Conservation (phyloP, 192 early-diverging fungal species). For the Linderina pennispora region DNA sequence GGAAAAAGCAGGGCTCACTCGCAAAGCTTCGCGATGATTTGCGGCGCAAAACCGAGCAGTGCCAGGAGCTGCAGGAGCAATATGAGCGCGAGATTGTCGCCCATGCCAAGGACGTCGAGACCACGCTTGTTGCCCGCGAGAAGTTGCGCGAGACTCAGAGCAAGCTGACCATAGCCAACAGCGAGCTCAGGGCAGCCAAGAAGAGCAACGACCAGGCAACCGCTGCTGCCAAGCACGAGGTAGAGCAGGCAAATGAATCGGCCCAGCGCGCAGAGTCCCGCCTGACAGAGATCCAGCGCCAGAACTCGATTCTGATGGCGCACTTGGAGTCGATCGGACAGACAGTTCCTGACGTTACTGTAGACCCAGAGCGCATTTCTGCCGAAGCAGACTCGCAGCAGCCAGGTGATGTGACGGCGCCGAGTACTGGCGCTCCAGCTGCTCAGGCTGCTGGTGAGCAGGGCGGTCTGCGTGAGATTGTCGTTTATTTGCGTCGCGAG, state of each 20-base stretch:
- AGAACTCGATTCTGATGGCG: constrained; percentile 68
- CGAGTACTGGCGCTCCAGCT: not conserved
- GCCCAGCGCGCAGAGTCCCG: constrained; percentile 45
- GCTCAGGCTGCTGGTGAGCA: constrained; percentile 2
- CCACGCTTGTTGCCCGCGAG: constrained; percentile 38
- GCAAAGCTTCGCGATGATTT: constrained; percentile 48
- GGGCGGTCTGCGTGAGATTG: constrained; percentile 52
- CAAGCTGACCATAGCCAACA: constrained; percentile 8
- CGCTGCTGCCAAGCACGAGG: constrained; percentile 13
- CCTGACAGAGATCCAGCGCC: constrained; percentile 51
- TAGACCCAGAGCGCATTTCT: constrained; percentile 27
- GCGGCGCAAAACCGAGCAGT: constrained; percentile 41
- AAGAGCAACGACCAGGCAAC: constrained; percentile 4
- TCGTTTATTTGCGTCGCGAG: constrained; percentile 64
- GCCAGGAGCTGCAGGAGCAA: constrained; percentile 55
- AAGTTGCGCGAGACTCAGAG: constrained; percentile 26
- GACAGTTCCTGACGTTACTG: constrained; percentile 27
- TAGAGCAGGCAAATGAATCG: constrained; percentile 7
- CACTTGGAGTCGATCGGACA: constrained; percentile 62
- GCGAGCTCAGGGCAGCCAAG: constrained; percentile 14
- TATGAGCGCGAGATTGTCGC: constrained; percentile 63
- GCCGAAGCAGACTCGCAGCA: not conserved
- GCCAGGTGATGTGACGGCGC: too few species aligned
- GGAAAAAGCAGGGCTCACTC: constrained; percentile 16
- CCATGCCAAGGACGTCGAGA: constrained; percentile 55